Base-by-base conservation (phyloP, 805 yeast genomes). In the Saccharomyces paradoxus region DNA sequence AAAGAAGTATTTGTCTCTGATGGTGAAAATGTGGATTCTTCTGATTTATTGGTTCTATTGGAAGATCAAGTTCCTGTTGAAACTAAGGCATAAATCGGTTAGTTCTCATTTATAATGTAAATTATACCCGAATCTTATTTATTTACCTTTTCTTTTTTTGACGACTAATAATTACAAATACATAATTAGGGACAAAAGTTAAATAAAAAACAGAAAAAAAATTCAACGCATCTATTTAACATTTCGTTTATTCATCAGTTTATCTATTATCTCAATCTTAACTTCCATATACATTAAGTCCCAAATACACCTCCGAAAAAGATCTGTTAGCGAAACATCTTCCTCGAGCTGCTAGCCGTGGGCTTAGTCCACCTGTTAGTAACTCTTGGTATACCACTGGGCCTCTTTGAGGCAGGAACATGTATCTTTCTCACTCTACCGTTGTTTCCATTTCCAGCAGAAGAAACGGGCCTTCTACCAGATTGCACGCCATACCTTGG, bases 21-120 rank as follows among this genome's bases (percentile, higher is more conserved):
- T 68, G 96, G 96, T 63, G 98, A 92, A 66, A 86, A 91, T 51
- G 97, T 92, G 50, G 97, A 90, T 66, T 95, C 96, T 53, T 83
- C 86, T 59, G 99, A 92, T 70, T 78, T 92, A 72, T 77, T 94
- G 61, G 83, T 84, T 62, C 77, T 77, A 68, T 75, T 86, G 60
- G 77, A 64, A 49, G 64, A 64, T 46, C 57, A 54, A 12, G 55
- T 51, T 30, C 58, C 60, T 41, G 58, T 55, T 30, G 60, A 58
- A 41, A 46, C 32, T 44, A 41, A 50, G 24, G 44, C 44, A 9
- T 37, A 24, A 37, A 37, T 24, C 12, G 17, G 4, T 37, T 8
- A 4, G 44, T 37, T 37, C 44, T 21, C 44, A 37, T 21, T 17
- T 37, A 21, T 37, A 37, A 37, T 37, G 44, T 37, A 37, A 17